Conservation (phyloP, 2,329 filamentous ascomycete genomes). For the Geosmithia putterillii region DNA sequence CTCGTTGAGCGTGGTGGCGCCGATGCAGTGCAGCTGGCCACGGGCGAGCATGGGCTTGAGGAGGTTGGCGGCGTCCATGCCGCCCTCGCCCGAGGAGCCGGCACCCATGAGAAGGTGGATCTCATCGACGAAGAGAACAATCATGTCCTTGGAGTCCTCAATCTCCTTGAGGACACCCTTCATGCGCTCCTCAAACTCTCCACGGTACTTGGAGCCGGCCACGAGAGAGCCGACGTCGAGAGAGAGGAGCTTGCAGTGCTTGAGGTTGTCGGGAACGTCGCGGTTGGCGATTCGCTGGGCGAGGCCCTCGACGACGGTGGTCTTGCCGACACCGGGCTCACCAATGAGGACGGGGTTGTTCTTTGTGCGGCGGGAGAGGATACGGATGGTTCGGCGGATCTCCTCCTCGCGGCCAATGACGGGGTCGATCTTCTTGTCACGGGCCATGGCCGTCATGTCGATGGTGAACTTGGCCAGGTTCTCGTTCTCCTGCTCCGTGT, state of each 20-base stretch:
- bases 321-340: slow-evolving; percentile 97
- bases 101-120: slow-evolving; percentile 98
- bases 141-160: slow-evolving; percentile 86
- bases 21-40: slow-evolving; percentile 94
- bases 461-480: slow-evolving; percentile 97
- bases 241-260: slow-evolving; percentile 85
- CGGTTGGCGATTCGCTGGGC: slow-evolving; percentile 92
- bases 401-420: slow-evolving; percentile 96
- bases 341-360: slow-evolving; percentile 98
- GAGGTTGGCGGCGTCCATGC: slow-evolving; percentile 97
- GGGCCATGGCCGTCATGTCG: slow-evolving; percentile 92
- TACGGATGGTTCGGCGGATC: slow-evolving; percentile 82
- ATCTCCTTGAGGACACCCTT: slow-evolving; percentile 98
- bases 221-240: slow-evolving; percentile 92
- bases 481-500: slow-evolving; percentile 85
- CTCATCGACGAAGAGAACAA: slow-evolving; percentile 96
- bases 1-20: slow-evolving; percentile 86
- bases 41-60: slow-evolving; percentile 97
- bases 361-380: slow-evolving; percentile 86
- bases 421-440: slow-evolving; percentile 95
- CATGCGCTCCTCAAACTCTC: slow-evolving; percentile 98
- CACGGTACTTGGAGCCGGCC: slow-evolving; percentile 94
- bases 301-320: slow-evolving; percentile 91
- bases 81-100: slow-evolving; percentile 84
- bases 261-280: slow-evolving; percentile 91